Evolutionary conservation across 78 protist species (phyloP).

Genomic region (Dictyostelium capitatum): DNA sequence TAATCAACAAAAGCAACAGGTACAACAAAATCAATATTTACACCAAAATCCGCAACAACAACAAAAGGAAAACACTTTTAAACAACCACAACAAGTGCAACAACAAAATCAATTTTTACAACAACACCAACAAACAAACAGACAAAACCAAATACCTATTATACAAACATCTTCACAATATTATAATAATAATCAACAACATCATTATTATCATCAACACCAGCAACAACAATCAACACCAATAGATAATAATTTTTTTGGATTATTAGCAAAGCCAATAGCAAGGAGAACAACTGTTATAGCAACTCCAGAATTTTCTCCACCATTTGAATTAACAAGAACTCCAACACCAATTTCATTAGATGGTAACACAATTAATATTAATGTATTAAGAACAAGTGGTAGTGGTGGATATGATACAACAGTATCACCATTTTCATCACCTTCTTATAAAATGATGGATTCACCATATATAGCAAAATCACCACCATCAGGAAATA

Average conservation of each 20-base stretch:
- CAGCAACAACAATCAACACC: neutral
- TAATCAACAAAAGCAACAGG: neutral
- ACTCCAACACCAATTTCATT: conserved; percentile 12
- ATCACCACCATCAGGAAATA: neutral
- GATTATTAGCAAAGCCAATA: neutral
- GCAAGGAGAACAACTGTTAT: conserved; percentile 6
- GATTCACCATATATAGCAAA: neutral
- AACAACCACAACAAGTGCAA: neutral
- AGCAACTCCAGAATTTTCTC: neutral
- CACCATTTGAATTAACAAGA: conserved; percentile 1
- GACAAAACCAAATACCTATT: conserved; percentile 1
- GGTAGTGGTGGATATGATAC: neutral
- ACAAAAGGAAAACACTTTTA: neutral
- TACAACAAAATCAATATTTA: neutral
- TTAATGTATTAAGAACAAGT: neutral
- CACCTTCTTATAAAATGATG: conserved; percentile 33
- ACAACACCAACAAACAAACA: neutral
- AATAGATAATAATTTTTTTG: neutral
- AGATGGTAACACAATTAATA: neutral
- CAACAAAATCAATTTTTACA: conserved; percentile 2
- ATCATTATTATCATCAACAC: neutral
- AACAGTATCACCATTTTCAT: conserved; percentile 9
- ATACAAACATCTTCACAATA: conserved; percentile 1
- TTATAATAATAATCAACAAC: neutral
- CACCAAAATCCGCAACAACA: neutral